phyloP scores from a whole-genome alignment of 805 yeast species.

The Candida anglica region DNA sequence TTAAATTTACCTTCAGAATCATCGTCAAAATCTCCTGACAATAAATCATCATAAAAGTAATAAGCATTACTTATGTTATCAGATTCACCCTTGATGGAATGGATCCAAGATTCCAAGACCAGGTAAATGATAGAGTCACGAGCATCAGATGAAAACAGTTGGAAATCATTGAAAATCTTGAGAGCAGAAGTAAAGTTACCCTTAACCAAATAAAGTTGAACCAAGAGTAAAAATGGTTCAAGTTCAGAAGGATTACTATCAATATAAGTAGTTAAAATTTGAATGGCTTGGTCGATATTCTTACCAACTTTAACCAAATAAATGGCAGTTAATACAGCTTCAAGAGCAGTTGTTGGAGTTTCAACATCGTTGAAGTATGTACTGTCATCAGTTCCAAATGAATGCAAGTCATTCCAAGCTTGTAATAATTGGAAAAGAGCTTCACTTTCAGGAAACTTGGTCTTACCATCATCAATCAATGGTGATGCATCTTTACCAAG shows the following conservation, averaged over 20 bases:
- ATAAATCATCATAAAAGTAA: constrained; percentile 78
- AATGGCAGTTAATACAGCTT: constrained; percentile 37
- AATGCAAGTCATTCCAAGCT: constrained; percentile 40
- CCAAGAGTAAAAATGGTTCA: constrained; percentile 38
- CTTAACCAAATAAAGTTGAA: constrained; percentile 35
- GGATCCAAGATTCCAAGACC: constrained; percentile 70
- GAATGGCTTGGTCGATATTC: constrained; percentile 35
- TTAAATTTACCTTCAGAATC: constrained; percentile 32
- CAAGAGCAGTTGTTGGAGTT: constrained; percentile 25
- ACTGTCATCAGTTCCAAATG: constrained; percentile 40
- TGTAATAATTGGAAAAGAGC: constrained; percentile 32
- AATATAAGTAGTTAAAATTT: constrained; percentile 24
- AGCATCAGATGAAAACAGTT: constrained; percentile 28
- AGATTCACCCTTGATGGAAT: constrained; percentile 34
- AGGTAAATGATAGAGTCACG: constrained; percentile 73
- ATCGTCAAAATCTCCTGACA: constrained; percentile 44
- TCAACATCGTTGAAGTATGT: constrained; percentile 38
- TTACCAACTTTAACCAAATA: constrained; percentile 33
- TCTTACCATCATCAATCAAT: constrained; percentile 33
- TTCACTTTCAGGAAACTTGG: constrained; percentile 30
- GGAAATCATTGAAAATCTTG: constrained; percentile 27
- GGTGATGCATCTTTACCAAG: constrained; percentile 34
- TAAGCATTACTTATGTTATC: constrained; percentile 38
- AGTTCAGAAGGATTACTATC: constrained; percentile 23
- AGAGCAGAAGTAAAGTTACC: constrained; percentile 32